Conservation (phyloP, 768 basidiomycete species). For the Hygrophoropsis aurantiaca region DNA sequence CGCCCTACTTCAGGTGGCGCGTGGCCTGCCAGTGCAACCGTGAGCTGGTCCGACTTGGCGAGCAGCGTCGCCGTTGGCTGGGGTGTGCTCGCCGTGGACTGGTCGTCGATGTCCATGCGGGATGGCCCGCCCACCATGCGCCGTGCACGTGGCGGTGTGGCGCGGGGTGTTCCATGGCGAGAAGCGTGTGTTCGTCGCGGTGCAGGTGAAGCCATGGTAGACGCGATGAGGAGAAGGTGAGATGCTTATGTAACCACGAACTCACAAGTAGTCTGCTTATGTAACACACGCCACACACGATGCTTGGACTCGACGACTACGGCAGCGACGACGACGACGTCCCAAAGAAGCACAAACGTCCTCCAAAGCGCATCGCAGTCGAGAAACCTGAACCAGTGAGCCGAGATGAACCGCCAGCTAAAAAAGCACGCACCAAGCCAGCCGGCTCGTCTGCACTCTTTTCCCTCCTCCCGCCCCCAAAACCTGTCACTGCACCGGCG, state of each 20-base stretch:
- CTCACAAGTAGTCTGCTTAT: too few species aligned
- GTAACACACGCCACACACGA: slow-evolving; percentile 19
- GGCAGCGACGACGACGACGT: slow-evolving; percentile 71
- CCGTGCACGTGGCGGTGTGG: slow-evolving; percentile 17
- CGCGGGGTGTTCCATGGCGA: slow-evolving; percentile 26
- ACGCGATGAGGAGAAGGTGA: too few species aligned
- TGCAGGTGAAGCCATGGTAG: slow-evolving; percentile 58
- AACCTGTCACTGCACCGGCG: slow-evolving; percentile 37
- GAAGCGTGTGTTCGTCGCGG: slow-evolving; percentile 55
- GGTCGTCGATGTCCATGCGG: slow-evolving; percentile 70
- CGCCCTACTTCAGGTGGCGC: slow-evolving; percentile 74
- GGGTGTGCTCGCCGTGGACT: slow-evolving; percentile 36
- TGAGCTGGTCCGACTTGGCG: slow-evolving; percentile 72
- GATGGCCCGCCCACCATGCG: slow-evolving; percentile 47
- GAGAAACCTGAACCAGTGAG: slow-evolving; percentile 26
- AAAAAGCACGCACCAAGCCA: slow-evolving; percentile 52
- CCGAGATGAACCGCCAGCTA: slow-evolving; percentile 53
- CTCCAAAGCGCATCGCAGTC: slow-evolving; percentile 43
- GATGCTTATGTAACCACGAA: too few species aligned
- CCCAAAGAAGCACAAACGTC: slow-evolving; percentile 47
- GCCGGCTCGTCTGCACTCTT: slow-evolving; percentile 66
- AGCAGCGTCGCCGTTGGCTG: slow-evolving; percentile 43
- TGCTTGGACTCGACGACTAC: slow-evolving; percentile 79
- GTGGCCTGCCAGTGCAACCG: slow-evolving; percentile 66
- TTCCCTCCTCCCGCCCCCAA: slow-evolving; percentile 76